phyloP scores from a whole-genome alignment of 2,329 filamentous ascomycete species.

The Fusarium sp. region DNA sequence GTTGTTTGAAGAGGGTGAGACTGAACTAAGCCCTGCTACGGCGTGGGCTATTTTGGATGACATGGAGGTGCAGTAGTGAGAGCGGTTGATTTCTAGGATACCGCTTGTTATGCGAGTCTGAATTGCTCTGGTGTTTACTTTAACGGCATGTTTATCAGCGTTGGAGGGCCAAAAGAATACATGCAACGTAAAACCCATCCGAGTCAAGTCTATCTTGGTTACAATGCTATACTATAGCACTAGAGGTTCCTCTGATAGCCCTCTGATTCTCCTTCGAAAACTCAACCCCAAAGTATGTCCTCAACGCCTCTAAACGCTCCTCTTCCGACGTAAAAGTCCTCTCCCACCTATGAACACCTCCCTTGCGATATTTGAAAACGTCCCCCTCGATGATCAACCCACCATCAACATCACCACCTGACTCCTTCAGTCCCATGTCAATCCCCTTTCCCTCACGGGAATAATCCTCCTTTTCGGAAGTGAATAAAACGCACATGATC shows the following conservation, averaged over 20 bases:
- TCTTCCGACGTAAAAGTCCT: constrained; percentile 7
- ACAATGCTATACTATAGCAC: constrained; percentile 3
- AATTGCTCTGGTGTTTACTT: too few relatives aligned
- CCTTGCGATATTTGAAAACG: constrained; percentile 6
- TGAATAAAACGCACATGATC: constrained; percentile 18
- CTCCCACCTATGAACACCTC: constrained; percentile 1
- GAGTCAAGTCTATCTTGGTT: not conserved
- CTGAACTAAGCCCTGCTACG: constrained; percentile 15
- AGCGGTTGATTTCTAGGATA: too few relatives aligned
- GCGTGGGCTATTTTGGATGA: constrained; percentile 27
- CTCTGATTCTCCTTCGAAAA: constrained; percentile 2
- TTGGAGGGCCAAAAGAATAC: too few relatives aligned
- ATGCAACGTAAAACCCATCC: too few relatives aligned
- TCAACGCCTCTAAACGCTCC: constrained; percentile 6
- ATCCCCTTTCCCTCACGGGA: not conserved
- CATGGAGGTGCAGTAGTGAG: constrained; percentile 16
- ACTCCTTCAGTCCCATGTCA: not conserved
- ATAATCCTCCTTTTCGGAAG: constrained; percentile 12
- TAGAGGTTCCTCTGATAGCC: constrained; percentile 15
- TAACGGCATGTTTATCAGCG: too few relatives aligned
- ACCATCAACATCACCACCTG: constrained; percentile 3
- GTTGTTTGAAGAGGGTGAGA: not conserved
- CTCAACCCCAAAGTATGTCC: constrained; percentile 15
- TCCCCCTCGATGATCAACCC: constrained; percentile 18
- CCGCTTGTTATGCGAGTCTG: too few relatives aligned